Evolutionary conservation across 2,329 filamentous ascomycete genomes (phyloP).

Genomic region (Aspergillus floridensis): DNA sequence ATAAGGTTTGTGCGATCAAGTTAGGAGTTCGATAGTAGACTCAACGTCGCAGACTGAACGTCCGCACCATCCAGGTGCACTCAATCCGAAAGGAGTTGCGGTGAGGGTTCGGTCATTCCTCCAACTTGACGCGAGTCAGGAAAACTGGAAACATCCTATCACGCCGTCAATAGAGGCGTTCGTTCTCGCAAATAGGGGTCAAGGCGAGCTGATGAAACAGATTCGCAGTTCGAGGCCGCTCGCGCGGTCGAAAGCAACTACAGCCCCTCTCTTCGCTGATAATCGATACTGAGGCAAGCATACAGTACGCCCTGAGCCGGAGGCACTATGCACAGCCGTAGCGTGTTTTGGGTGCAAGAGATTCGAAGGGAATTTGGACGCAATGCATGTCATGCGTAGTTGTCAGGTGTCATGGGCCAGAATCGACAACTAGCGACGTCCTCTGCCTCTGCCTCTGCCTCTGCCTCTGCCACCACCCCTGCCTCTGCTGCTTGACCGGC

Average conservation of each 20-base stretch:
- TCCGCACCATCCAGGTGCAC: slow-evolving; percentile 1
- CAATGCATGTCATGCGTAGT: not conserved
- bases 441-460: slow-evolving; percentile 23
- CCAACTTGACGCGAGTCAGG: not conserved
- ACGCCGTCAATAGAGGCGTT: slow-evolving; percentile 1
- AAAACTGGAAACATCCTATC: slow-evolving; percentile 3
- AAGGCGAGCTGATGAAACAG: slow-evolving; percentile 4
- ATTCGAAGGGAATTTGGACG: not conserved
- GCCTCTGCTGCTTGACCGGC: slow-evolving; percentile 7
- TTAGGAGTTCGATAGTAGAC: slow-evolving; percentile 10
- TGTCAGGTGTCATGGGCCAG: not conserved
- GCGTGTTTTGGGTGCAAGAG: not conserved
- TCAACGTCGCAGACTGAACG: slow-evolving; percentile 8
- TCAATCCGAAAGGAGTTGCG: not conserved
- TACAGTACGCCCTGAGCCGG: not conserved
- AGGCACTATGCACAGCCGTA: not conserved
- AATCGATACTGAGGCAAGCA: not conserved
- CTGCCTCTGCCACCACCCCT: slow-evolving; percentile 13
- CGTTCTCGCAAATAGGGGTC: slow-evolving; percentile 1
- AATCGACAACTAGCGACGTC: slow-evolving; percentile 22
- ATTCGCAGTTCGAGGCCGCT: slow-evolving; percentile 8
- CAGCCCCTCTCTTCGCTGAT: slow-evolving; percentile 5
- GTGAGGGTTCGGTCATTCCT: not conserved
- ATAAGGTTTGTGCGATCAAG: slow-evolving; percentile 17
- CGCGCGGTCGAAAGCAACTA: not conserved